Percentiles rank a stretch among this genome's conserved stretches.
These are phyloP conservation scores for Saccharomycopsis sp. DNA, from an alignment of 805 yeast genomes.

Conservation along the genomic window DNA sequence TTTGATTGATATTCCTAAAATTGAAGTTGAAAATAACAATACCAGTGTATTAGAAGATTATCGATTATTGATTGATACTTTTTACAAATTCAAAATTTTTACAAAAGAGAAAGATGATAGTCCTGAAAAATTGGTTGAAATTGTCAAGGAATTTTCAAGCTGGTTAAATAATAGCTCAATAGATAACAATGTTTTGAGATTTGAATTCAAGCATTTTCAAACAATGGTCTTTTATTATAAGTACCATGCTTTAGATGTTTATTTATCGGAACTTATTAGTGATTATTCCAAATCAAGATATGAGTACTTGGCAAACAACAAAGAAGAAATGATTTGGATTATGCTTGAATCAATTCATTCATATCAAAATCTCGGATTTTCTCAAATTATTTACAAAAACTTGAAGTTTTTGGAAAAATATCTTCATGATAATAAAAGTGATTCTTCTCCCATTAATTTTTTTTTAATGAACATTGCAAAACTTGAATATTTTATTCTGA, in stretches of 20 bases:
- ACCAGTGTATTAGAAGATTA: no score
- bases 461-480: background rate
- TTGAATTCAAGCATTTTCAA: constrained; percentile 2
- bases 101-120: constrained; percentile 1
- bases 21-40: no score
- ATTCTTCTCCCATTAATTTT: no score
- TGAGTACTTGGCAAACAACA: background rate
- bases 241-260: constrained; percentile 1
- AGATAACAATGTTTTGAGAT: background rate
- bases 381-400: background rate
- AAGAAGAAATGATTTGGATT: background rate
- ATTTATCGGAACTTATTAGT: background rate
- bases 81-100: constrained; percentile 6
- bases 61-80: constrained; percentile 1
- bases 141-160: constrained; percentile 1
- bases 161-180: constrained; percentile 3
- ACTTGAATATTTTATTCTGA: background rate
- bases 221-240: constrained; percentile 1
- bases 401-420: background rate
- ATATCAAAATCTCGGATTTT: constrained; percentile 1
- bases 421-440: background rate
- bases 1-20: no score
- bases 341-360: constrained; percentile 2
- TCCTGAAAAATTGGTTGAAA: constrained; percentile 1
- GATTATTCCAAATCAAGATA: background rate